Evolutionary conservation across 352 stramenopile genomes (phyloP), one percentile per base, ranked within the genome.

Genomic region (Blastocystis sp.): DNA sequence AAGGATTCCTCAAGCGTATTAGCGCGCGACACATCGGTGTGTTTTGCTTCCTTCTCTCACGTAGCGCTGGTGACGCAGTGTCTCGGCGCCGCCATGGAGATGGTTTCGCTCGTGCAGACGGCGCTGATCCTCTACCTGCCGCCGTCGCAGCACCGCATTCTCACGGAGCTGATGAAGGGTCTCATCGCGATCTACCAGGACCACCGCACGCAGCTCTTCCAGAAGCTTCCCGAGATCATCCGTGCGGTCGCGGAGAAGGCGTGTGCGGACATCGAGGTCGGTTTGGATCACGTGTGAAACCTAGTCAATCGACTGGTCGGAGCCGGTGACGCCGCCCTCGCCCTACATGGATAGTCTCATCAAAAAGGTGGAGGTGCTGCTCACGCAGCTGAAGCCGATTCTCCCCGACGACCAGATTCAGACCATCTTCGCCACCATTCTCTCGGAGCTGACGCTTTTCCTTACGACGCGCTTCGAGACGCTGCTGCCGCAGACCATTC

Each of bases 1-100:
- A 76, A 34, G 64, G 64, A 8, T 76, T 76, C 38, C 46, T 76
- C 9, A 76, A 76, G 64, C 64, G 64, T 8, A 76, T 76, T 38
- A 76, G 64, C 32, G 64, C 64, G 21, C 64, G 64, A n/a, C 64
- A 76, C 46, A 53, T 76, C 14, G 54, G 54, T 64, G 29, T 16
- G 16, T 9, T 0, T 16, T 64, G 7, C 24, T 29, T 64, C 9
- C 54, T 64, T 64, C n/a, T 64, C n/a, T 64, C 29, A 64, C 54
- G 7, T 9, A 64, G 64, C 64, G 9, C 34, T 76, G 11, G 40
- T 56, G 4, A 76, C 64, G 24, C 64, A 76, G 32, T 76, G 64
- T 76, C 46, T 76, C 21, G 40, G 64, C 24, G 64, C 64, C 21
- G n/a, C n/a, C 16, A 76, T 57, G 46, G 24, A 44, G 21, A n/a